Evolutionary conservation across 352 stramenopile genomes (phyloP), one percentile per base, ranked within the genome.

Genomic region (Phytophthora quininea): DNA sequence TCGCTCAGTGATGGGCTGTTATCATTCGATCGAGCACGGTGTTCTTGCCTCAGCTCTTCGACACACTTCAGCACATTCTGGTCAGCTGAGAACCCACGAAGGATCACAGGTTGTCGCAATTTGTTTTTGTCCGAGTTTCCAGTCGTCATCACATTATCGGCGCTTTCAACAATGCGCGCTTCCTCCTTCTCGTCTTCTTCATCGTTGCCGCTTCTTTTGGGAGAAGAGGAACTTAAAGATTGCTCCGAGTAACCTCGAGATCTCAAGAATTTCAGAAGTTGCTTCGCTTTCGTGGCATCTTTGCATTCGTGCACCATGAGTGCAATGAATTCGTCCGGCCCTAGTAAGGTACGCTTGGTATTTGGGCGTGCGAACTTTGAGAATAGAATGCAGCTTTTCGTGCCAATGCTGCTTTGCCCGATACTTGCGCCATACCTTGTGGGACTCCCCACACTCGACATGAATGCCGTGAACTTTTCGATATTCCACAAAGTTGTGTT

Each of bases 11-110:
- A 30, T 38, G 55, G 62, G 33, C 3, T 63, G 9, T 15, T 49
- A 30, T 46, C 53, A 48, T 19, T 69, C 10, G 47, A 24, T 64
- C 51, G 54, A 53, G 47, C 19, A 51, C 19, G n/a, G 31, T 71
- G 46, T 2, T 75, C 58, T 47, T 71, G 68, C 4, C 81, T 75
- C 27, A 94, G 37, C 6, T 80, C 73, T n/a, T 89, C 67, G 12
- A 95, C 53, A 62, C 87, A 95, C 57, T 90, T 91, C 24, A 95
- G 69, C 49, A 95, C 76, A 63, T 89, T 93, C 30, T 92, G 79
- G 38, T 95, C 87, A 4, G 84, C 67, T 46, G 79, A 54, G 49
- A 93, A 93, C 12, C 72, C 67, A 24, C 58, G 62, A 35, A 89
- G 55, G 27, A 71, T 30, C 14, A 77, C 55, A 38, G 64, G 60